Evolutionary conservation across 2,329 filamentous ascomycete genomes (phyloP), one percentile per base, ranked within the genome.

Genomic region (Stagonosporopsis vannaccii): DNA sequence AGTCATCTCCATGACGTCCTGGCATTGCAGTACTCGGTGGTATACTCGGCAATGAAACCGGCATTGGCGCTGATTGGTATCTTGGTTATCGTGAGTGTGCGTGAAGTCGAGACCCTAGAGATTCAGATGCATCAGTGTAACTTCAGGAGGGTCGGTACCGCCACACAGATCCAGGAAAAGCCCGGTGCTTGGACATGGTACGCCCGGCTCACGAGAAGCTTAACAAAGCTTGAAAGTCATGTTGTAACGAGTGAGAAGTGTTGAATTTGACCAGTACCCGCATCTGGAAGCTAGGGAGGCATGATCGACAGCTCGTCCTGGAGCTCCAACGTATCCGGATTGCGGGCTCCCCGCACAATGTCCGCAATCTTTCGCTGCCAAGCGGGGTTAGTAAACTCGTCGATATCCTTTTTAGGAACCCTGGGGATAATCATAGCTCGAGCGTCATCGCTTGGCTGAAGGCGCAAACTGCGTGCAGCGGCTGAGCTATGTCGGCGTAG

Each of bases 341-440:
- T 32, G 19, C 47, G 42, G 47, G 19, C 47, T 51, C 53, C 53
- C 53, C 42, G 36, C 47, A 41, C 50, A 56, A 53, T 17, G 53
- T 56, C 53, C 53, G 53, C 42, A 48, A 33, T 26, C 28, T n/a
- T n/a, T 33, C 20, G 8, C 37, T 25, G 47, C 53, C 42, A 51
- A 56, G 37, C 20, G 20, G 17, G 15, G 20, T 33, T 43, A 32
- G 17, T 37, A 37, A 37, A 17, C 42, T 47, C 33, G 28, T 32
- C 36, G 17, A 22, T 33, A n/a, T 28, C 9, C 23, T 28, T 12
- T 37, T 15, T 8, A 23, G 17, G 19, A 7, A 28, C 6, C 26
- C 23, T 28, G 5, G n/a, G 9, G 35, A 33, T 23, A 25, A 28
- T 42, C 17, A n/a, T 20, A 46, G 42, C 37, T 47, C 15, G 19